Base-by-base conservation (phyloP, 2,329 filamentous ascomycete species). In the Beauveria scarabaeidicola region DNA sequence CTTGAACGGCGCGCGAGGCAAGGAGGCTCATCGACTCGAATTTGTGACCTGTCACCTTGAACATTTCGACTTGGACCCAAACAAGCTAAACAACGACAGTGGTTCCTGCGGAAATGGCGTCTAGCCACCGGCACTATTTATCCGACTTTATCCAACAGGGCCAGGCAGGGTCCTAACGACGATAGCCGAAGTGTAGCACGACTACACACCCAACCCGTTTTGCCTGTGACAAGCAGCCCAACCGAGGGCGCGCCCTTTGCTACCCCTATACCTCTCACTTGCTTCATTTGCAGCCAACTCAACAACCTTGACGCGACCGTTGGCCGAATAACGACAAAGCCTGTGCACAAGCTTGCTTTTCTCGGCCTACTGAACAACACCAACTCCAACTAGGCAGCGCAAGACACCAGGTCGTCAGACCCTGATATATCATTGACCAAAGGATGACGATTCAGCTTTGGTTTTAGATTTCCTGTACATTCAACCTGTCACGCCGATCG, bases 71-170 rank as follows among this genome's bases (percentile, higher is more conserved):
- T 29, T 50, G 17, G 21, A 48, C 54, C 38, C 13, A 41, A 57
- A 32, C 6, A 47, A 50, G 32, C 17, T 41, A 48, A 57, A 57
- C 29, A 47, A 46, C 43, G 41, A 55, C 27, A 27, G 19, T 48
- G 40, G 54, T 57, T 50, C 43, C 19, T 57, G 54, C 54, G 54
- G 54, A 41, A 57, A 46, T 57, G 44, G 54, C 54, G 54, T 57
- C 23, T 50, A 57, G 44, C 44, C 32, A 50, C 54, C 19, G 25
- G 54, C 32, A 27, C 54, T 57, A 57, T 46, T 57, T 21, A 17
- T 46, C 40, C 29, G 43, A 27, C 43, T 47, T 48, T 40, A 47
- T 55, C 43, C 19, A 56, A 17, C 44, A 29, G 32, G 32, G 29
- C 21, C 43, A 40, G 19, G 11, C 50, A 52, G 32, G 44, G 32